Evolutionary conservation across 1,284 basidiomycete species (phyloP), one percentile per base, ranked within the genome.

Genomic region (Rhodotorula sp.): DNA sequence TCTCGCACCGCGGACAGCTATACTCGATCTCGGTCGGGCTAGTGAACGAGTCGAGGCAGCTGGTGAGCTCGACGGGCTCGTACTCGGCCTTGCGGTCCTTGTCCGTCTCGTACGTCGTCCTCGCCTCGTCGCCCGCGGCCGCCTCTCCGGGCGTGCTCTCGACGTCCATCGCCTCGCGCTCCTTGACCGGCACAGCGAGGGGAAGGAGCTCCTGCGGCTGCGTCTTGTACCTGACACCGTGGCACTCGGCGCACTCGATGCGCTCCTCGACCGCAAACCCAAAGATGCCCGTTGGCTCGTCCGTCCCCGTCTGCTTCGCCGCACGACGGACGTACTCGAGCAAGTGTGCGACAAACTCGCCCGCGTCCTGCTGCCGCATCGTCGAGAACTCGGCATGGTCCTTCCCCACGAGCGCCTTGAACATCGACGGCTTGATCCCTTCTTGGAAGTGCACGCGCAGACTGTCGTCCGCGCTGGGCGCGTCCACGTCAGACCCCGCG

Each of bases 281-380:
- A 79, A 98, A 94, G 1, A 88, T 83, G 64, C 85, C 84, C 0
- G 93, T 96, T 3, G 94, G 87, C 71, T 91, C 88, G 72, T 72
- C 83, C 62, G 39, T 21, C n/a, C 57, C 56, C 53, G 56, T 15
- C 82, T 82, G 74, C 79, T 89, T 88, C 59, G 87, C 83, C 78
- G 91, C 86, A 74, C 88, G 83, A 63, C 91, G 85, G 25, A 97
- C 82, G 27, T 87, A 85, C 7, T 87, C 87, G 64, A 98, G 79
- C 17, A 98, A 83, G 81, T 96, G 88, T 66, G 88, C 86, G 71
- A 99, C 86, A 83, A 99, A 99, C 82, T 99, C 96, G 80, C 97
- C 94, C 2, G 95, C 89, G 80, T 99, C 96, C 81, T 99, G 96
- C 82, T 99, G 95, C 57, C 88, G 87, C 95, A 98, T 98, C 29